phyloP scores from a whole-genome alignment of 352 stramenopile species.

The Globisporangium barbulae region DNA sequence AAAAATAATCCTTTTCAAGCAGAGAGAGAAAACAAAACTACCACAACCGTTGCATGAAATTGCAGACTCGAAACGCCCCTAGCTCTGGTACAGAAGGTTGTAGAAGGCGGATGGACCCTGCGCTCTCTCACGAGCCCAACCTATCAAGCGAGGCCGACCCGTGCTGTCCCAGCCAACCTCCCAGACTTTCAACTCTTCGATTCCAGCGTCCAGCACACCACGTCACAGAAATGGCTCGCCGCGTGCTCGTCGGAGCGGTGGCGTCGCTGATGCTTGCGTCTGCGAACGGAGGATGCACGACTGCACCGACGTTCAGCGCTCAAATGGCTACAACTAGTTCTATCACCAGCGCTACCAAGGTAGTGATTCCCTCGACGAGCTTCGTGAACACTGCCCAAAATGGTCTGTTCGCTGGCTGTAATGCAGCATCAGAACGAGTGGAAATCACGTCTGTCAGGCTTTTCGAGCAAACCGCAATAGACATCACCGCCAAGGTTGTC shows the following conservation, averaged over 20 bases:
- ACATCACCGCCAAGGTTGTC: background rate
- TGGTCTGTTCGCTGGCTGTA: background rate
- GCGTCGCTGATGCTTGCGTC: background rate
- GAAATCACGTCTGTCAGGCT: background rate
- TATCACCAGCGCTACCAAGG: background rate
- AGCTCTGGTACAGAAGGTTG: too few species aligned
- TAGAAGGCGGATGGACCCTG: too few species aligned
- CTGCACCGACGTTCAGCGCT: background rate
- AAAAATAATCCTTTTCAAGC: too few species aligned
- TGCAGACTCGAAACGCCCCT: too few species aligned
- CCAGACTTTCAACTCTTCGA: too few species aligned
- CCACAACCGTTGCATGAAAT: too few species aligned
- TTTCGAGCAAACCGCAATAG: background rate
- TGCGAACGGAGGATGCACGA: background rate
- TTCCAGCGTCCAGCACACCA: too few species aligned
- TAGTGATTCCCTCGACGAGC: background rate
- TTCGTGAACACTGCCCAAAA: background rate
- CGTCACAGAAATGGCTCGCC: conserved; percentile 1
- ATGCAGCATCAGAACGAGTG: background rate
- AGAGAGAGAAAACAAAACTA: too few species aligned
- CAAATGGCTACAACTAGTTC: too few species aligned
- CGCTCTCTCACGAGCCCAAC: too few species aligned
- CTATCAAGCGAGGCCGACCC: too few species aligned
- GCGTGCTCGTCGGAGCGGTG: background rate
- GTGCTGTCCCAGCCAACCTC: too few species aligned